Evolutionary conservation across 2,329 filamentous ascomycete genomes (phyloP).

Genomic region (Tympanopsis confertula): DNA sequence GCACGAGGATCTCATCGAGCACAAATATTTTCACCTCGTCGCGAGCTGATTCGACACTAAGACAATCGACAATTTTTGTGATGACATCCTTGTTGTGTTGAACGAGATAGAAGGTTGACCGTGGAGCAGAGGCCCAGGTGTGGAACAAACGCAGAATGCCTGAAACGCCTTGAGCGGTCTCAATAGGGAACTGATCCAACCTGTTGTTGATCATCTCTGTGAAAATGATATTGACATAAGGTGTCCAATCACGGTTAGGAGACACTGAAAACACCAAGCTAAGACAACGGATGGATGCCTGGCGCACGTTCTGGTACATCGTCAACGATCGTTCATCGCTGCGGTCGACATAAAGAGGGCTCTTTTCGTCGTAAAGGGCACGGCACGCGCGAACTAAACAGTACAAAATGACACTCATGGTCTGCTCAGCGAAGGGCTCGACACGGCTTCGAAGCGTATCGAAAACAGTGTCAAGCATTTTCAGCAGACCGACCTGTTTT

Average conservation of each 20-base stretch:
- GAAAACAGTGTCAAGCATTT: conserved; percentile 58
- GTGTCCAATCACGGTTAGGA: conserved; percentile 37
- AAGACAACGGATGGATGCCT: conserved; percentile 52
- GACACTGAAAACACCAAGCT: conserved; percentile 47
- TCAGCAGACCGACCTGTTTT: conserved; percentile 58
- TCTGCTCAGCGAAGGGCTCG: conserved; percentile 34
- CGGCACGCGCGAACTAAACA: conserved; percentile 44
- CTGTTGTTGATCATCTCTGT: conserved; percentile 46
- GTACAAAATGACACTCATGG: conserved; percentile 49
- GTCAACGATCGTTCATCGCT: conserved; percentile 6
- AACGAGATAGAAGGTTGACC: conserved; percentile 34
- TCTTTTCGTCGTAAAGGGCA: conserved; percentile 18
- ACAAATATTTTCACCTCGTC: conserved; percentile 58
- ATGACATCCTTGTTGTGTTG: conserved; percentile 37
- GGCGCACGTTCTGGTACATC: conserved; percentile 36
- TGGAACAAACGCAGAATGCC: conserved; percentile 53
- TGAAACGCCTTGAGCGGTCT: conserved; percentile 59
- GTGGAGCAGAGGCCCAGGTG: conserved; percentile 44
- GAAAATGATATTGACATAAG: conserved; percentile 44
- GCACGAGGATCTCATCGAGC: conserved; percentile 43
- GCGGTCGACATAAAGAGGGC: conserved; percentile 10
- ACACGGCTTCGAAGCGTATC: conserved; percentile 51
- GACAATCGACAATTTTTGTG: conserved; percentile 40
- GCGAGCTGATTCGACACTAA: conserved; percentile 47
- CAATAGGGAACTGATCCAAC: conserved; percentile 48